Percentiles rank a stretch among this genome's conserved stretches.
Conservation (phyloP, 2,329 filamentous ascomycete genomes). For the Exophiala sp. region DNA sequence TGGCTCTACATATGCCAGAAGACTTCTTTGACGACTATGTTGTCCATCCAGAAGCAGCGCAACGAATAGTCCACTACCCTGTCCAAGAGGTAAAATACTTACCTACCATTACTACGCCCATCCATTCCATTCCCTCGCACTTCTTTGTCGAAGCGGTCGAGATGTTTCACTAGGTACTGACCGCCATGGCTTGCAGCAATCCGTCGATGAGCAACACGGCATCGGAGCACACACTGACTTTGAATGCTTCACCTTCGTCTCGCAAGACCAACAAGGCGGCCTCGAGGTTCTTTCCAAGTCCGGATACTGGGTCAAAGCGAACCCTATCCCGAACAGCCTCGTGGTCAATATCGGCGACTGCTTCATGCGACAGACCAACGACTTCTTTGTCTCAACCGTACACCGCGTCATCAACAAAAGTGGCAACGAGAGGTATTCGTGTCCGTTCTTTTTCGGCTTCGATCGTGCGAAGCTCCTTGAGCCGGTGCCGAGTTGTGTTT, state of each 20-base stretch:
- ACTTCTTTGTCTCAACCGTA: constrained; percentile 39
- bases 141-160: no score
- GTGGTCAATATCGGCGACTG: constrained; percentile 46
- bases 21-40: constrained; percentile 38
- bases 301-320: constrained; percentile 42
- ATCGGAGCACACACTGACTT: constrained; percentile 47
- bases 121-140: no score
- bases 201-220: constrained; percentile 35
- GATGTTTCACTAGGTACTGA: no score
- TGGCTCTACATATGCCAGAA: constrained; percentile 39
- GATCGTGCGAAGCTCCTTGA: constrained; percentile 25
- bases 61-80: constrained; percentile 27
- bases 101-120: no score
- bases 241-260: constrained; percentile 46
- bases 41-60: constrained; percentile 31
- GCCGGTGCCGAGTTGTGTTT: constrained; percentile 30
- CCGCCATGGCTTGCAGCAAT: no score
- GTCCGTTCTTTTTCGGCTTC: constrained; percentile 36
- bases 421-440: constrained; percentile 36
- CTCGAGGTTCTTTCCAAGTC: constrained; percentile 43
- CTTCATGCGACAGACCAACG: constrained; percentile 41
- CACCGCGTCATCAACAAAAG: constrained; percentile 38
- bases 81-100: constrained; percentile 29
- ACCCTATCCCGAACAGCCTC: constrained; percentile 39
- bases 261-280: constrained; percentile 41